A percentile compares a stretch with the other conserved stretches of the same genome.
Conservation (phyloP, 495 filamentous ascomycete genomes). For the Annulohypoxylon bovei region DNA sequence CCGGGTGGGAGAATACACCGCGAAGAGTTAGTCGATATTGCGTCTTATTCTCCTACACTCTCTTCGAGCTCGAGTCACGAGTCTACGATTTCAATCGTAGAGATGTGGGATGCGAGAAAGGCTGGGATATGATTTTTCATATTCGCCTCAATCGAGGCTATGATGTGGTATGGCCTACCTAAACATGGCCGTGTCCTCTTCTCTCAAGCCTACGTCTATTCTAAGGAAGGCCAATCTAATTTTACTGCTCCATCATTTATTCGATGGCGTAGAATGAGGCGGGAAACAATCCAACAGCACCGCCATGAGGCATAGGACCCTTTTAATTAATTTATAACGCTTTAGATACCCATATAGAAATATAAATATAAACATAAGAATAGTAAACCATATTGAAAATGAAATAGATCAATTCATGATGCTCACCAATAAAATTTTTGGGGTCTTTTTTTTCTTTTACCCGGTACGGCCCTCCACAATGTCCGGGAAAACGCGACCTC, state of each 20-base stretch:
- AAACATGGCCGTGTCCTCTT: not conserved
- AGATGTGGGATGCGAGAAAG: not conserved
- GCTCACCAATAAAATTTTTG: too few species aligned
- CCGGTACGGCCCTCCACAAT: too few species aligned
- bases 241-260: not conserved
- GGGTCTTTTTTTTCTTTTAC: too few species aligned
- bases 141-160: slow-evolving; percentile 9
- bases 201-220: not conserved
- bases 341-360: not conserved
- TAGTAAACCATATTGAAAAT: too few species aligned
- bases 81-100: not conserved
- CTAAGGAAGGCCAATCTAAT: not conserved
- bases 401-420: too few species aligned
- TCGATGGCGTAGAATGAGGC: not conserved
- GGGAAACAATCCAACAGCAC: not conserved
- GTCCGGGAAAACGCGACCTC: too few species aligned
- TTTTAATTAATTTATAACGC: not conserved
- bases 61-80: not conserved
- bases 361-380: not conserved
- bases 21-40: not conserved
- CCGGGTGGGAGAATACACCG: not conserved
- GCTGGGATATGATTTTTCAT: not conserved
- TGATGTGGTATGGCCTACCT: not conserved
- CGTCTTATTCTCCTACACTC: not conserved
- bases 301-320: not conserved